These are phyloP conservation scores for Spergularia marina DNA, from an alignment of 148 eudicot genomes.

Conservation along the genomic window DNA sequence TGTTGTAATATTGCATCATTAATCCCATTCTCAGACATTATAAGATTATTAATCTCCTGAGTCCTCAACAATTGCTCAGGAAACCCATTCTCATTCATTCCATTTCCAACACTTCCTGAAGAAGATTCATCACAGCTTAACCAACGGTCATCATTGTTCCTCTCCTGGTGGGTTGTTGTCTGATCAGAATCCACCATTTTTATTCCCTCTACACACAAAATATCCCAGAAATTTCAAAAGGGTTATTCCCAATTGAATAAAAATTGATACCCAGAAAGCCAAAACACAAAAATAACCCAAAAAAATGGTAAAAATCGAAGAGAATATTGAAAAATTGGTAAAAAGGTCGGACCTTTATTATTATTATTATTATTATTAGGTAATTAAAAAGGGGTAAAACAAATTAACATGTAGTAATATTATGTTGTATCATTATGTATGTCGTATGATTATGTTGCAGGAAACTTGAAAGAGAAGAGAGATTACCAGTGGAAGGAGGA, in stretches of 20 bases:
- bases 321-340: neutral
- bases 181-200: constrained; percentile 39
- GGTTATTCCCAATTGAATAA: constrained; percentile 8
- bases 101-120: constrained; percentile 21
- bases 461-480: neutral
- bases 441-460: neutral
- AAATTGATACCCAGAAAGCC: constrained; percentile 17
- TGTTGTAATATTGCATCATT: constrained; percentile 9
- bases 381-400: neutral
- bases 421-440: too few species aligned
- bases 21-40: constrained; percentile 33
- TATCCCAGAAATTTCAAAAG: constrained; percentile 14
- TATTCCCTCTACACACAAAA: constrained; percentile 1
- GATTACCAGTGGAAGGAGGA: constrained; percentile 25
- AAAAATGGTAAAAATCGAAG: neutral
- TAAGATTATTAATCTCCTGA: constrained; percentile 13
- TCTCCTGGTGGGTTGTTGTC: neutral
- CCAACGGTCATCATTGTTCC: constrained; percentile 26
- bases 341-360: constrained; percentile 18
- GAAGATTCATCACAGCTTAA: constrained; percentile 25
- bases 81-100: constrained; percentile 21
- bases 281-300: neutral
- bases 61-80: constrained; percentile 28
- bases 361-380: neutral
- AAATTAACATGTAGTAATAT: neutral